Evolutionary conservation across 495 filamentous ascomycete species (phyloP).

Genomic region (Aspergillus panamensis): DNA sequence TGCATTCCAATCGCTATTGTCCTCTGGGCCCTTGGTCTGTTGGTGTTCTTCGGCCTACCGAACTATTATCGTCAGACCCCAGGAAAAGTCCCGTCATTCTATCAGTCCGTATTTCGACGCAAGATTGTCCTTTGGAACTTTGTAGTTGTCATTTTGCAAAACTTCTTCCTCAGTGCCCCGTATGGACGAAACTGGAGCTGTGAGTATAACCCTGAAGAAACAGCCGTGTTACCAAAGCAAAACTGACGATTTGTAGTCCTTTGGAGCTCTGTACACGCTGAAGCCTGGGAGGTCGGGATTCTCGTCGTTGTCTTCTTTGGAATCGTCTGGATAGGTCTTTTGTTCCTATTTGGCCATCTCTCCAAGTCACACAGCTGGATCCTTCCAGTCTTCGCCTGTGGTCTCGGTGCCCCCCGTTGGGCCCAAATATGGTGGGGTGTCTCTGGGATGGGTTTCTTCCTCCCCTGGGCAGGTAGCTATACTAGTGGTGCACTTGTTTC

Average conservation of each 20-base stretch:
- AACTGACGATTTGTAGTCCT: slow-evolving; percentile 33
- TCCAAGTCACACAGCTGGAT: slow-evolving; percentile 50
- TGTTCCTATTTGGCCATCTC: slow-evolving; percentile 39
- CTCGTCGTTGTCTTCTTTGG: slow-evolving; percentile 46
- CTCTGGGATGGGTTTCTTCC: slow-evolving; percentile 43
- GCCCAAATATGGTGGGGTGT: slow-evolving; percentile 53
- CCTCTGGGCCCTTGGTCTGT: slow-evolving; percentile 41
- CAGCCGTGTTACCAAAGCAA: not conserved
- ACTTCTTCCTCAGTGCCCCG: slow-evolving; percentile 49
- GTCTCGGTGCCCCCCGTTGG: slow-evolving; percentile 49
- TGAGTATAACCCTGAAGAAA: slow-evolving; percentile 21
- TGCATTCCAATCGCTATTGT: slow-evolving; percentile 42
- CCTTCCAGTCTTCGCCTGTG: slow-evolving; percentile 48
- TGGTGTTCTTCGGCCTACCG: slow-evolving; percentile 45
- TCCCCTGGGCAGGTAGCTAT: slow-evolving; percentile 49
- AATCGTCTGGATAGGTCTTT: slow-evolving; percentile 39
- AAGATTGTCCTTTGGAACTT: slow-evolving; percentile 53
- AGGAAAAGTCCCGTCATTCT: slow-evolving; percentile 60
- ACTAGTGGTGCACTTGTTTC: slow-evolving; percentile 44
- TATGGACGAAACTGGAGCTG: slow-evolving; percentile 51
- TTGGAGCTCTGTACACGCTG: slow-evolving; percentile 46
- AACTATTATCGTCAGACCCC: slow-evolving; percentile 58
- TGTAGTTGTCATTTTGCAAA: slow-evolving; percentile 45
- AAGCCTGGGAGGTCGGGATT: slow-evolving; percentile 43
- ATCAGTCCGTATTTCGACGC: slow-evolving; percentile 43